phyloP scores from a whole-genome alignment of 2,329 filamentous ascomycete species.

The Scedosporium minutisporum region DNA sequence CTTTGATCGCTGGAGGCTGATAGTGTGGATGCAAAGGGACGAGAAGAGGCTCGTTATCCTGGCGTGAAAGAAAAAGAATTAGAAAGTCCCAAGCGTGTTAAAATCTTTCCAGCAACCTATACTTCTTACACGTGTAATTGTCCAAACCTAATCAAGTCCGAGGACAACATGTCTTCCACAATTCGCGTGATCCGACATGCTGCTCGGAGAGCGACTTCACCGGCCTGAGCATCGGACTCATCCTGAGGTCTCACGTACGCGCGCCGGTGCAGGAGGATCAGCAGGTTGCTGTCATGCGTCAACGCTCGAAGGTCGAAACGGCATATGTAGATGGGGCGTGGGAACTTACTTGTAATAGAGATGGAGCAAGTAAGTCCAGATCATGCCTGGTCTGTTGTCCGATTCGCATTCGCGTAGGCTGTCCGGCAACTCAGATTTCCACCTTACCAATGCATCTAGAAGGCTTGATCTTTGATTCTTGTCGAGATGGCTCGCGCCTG shows the following conservation, averaged over 20 bases:
- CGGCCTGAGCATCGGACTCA: conserved; percentile 19
- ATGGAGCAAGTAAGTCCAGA: conserved; percentile 30
- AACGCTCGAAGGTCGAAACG: neutral
- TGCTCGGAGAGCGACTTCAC: conserved; percentile 31
- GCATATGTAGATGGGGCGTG: neutral
- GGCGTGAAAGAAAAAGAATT: too few relatives aligned
- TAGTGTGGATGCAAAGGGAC: conserved; percentile 36
- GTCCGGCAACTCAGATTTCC: conserved; percentile 26
- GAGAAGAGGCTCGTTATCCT: conserved; percentile 14
- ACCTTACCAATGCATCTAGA: conserved; percentile 26
- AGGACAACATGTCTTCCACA: conserved; percentile 35
- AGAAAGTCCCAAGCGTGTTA: too few relatives aligned
- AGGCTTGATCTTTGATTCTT: conserved; percentile 11
- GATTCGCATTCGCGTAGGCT: conserved; percentile 7
- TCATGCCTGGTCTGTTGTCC: conserved; percentile 20
- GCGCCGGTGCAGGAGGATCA: conserved; percentile 33
- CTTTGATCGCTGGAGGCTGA: conserved; percentile 26
- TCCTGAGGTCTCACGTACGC: conserved; percentile 25
- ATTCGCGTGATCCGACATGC: conserved; percentile 35
- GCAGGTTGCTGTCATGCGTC: conserved; percentile 21
- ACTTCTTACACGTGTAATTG: neutral
- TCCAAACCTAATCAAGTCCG: conserved; percentile 28
- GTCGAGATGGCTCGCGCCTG: conserved; percentile 16
- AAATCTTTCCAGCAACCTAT: too few relatives aligned
- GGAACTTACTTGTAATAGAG: conserved; percentile 28